Conservation (phyloP, 352 stramenopile genomes). For the Thraustochytrium sp. region DNA sequence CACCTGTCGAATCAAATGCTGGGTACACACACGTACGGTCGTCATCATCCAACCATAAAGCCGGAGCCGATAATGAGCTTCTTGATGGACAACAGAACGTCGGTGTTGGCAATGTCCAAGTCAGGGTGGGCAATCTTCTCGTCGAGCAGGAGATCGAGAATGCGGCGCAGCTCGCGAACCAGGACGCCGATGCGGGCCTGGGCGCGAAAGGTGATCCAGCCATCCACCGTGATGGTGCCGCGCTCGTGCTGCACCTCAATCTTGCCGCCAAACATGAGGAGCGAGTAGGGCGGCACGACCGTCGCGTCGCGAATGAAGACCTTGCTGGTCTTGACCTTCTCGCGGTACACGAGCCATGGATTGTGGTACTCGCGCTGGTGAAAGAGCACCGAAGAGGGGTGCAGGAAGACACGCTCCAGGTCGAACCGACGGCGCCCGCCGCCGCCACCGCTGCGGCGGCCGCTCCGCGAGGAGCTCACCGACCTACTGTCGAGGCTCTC, state of each 20-base stretch:
- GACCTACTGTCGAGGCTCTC: slow-evolving; percentile 40
- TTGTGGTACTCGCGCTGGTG: slow-evolving; percentile 81
- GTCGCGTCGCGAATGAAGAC: slow-evolving; percentile 93
- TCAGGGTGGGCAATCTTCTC: slow-evolving; percentile 86
- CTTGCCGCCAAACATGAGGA: slow-evolving; percentile 95
- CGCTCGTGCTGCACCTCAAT: slow-evolving; percentile 48
- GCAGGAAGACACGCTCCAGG: slow-evolving; percentile 89
- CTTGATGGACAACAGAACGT: slow-evolving; percentile 71
- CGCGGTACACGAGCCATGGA: slow-evolving; percentile 89
- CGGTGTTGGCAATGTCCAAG: slow-evolving; percentile 76
- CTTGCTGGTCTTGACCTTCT: slow-evolving; percentile 88
- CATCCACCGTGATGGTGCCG: slow-evolving; percentile 68
- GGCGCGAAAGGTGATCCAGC: slow-evolving; percentile 88
- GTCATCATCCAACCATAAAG: neutral
- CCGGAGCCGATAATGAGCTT: slow-evolving; percentile 59
- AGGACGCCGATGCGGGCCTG: slow-evolving; percentile 87
- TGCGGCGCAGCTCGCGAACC: slow-evolving; percentile 85
- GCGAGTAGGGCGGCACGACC: slow-evolving; percentile 90
- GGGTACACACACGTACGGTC: too few species aligned
- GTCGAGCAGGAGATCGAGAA: slow-evolving; percentile 84
- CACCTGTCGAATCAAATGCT: too few species aligned
- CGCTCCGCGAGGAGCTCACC: slow-evolving; percentile 28
- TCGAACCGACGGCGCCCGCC: neutral
- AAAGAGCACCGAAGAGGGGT: slow-evolving; percentile 87
- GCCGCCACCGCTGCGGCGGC: neutral